Conservation (phyloP, 192 early-diverging fungal species). For the Irineochytrium annulatum region DNA sequence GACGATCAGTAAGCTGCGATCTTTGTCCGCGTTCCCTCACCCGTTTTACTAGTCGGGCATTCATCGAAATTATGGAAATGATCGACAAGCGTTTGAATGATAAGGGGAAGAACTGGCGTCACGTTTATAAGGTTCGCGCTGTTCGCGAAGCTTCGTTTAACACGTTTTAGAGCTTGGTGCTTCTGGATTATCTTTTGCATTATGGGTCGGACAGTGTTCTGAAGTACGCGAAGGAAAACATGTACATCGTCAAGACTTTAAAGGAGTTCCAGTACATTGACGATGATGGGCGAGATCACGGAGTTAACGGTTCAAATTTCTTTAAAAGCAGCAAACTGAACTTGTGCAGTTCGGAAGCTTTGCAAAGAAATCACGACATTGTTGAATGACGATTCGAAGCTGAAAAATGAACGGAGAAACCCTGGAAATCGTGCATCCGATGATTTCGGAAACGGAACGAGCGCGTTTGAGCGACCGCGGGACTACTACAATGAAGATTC, state of each 20-base stretch:
- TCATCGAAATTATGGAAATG: slow-evolving; percentile 97
- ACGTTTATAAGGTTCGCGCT: slow-evolving; percentile 87
- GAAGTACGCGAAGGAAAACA: slow-evolving; percentile 80
- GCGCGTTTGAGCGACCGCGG: not conserved
- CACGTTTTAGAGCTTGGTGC: slow-evolving; percentile 63
- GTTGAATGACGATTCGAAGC: slow-evolving; percentile 69
- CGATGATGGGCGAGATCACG: slow-evolving; percentile 87
- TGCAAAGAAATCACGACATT: slow-evolving; percentile 84
- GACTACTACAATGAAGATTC: slow-evolving; percentile 67
- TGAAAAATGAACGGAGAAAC: slow-evolving; percentile 71
- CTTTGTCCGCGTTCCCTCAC: not conserved
- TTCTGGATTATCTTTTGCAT: slow-evolving; percentile 83
- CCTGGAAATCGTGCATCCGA: not conserved
- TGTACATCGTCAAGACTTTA: slow-evolving; percentile 92
- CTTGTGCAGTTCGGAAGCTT: slow-evolving; percentile 77
- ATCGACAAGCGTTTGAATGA: slow-evolving; percentile 96
- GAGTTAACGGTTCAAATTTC: slow-evolving; percentile 66
- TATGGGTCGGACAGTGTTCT: slow-evolving; percentile 84
- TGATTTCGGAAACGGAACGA: not conserved
- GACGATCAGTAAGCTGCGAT: slow-evolving; percentile 72
- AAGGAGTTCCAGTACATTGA: slow-evolving; percentile 96
- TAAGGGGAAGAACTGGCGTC: slow-evolving; percentile 96
- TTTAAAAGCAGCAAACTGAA: not conserved
- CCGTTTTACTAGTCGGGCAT: slow-evolving; percentile 63
- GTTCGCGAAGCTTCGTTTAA: too few relatives aligned